Evolutionary conservation across 148 eudicot species (phyloP).

Genomic region (Drosera capensis): DNA sequence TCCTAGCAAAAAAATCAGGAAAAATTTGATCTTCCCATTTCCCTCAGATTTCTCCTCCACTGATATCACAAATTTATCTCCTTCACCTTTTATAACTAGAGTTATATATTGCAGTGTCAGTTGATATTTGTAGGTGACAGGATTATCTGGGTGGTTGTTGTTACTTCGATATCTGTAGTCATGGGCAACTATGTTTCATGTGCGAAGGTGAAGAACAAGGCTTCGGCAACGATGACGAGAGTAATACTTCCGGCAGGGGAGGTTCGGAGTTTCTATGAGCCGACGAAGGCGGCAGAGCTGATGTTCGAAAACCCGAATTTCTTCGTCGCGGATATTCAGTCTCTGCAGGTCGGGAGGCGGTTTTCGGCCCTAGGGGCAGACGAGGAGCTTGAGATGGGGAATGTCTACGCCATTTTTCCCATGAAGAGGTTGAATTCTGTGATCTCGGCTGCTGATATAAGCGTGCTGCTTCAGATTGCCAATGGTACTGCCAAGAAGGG

Average conservation of each 20-base stretch:
- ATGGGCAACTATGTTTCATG: constrained; percentile 90
- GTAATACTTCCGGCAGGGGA: constrained; percentile 67
- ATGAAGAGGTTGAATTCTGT: constrained; percentile 59
- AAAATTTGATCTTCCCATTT: too few relatives aligned
- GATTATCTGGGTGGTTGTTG: too few relatives aligned
- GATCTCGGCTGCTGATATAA: constrained; percentile 57
- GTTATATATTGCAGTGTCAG: too few relatives aligned
- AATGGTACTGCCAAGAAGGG: constrained; percentile 14
- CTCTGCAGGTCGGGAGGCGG: constrained; percentile 39
- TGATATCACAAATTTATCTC: too few relatives aligned
- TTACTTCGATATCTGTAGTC: too few relatives aligned
- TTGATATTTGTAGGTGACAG: too few relatives aligned
- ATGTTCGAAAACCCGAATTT: constrained; percentile 64
- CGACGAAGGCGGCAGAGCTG: constrained; percentile 57
- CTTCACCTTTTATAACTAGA: too few relatives aligned
- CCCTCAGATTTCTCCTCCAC: too few relatives aligned
- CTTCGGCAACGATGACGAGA: constrained; percentile 14
- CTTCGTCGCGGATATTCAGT: constrained; percentile 41
- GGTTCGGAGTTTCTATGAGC: constrained; percentile 31
- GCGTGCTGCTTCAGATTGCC: constrained; percentile 36
- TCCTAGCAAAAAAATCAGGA: too few relatives aligned
- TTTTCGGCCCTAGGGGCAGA: constrained; percentile 67
- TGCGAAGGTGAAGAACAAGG: constrained; percentile 13
- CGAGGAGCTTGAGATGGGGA: constrained; percentile 52
- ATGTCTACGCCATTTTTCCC: constrained; percentile 49